Percentiles rank a stretch among this genome's conserved stretches.
phyloP scores from a whole-genome alignment of 2,329 filamentous ascomycete genomes.

The Blastomyces parvus region DNA sequence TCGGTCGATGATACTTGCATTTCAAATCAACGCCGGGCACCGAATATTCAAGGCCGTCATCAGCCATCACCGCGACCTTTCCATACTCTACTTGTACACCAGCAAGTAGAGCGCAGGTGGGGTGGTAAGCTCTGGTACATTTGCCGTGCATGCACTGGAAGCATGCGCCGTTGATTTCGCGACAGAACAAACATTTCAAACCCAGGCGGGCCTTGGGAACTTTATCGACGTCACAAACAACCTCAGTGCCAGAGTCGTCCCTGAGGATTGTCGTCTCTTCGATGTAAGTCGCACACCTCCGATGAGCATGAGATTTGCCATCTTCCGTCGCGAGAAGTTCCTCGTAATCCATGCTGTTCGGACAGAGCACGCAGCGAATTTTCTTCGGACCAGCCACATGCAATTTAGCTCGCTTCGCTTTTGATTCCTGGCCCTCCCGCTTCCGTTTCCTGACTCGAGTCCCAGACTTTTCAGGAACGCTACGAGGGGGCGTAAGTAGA shows the following conservation, averaged over 20 bases:
- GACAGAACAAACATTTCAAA: slow-evolving; percentile 89
- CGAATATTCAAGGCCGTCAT: slow-evolving; percentile 86
- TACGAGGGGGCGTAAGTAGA: slow-evolving; percentile 68
- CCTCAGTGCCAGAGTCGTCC: slow-evolving; percentile 57
- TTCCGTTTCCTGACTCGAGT: slow-evolving; percentile 60
- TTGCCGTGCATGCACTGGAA: slow-evolving; percentile 96
- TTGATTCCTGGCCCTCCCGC: slow-evolving; percentile 46
- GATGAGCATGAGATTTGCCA: slow-evolving; percentile 69
- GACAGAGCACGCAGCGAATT: slow-evolving; percentile 82
- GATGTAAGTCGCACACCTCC: slow-evolving; percentile 79
- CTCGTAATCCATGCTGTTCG: slow-evolving; percentile 74
- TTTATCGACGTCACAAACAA: slow-evolving; percentile 65
- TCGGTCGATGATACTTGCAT: slow-evolving; percentile 86
- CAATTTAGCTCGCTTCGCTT: slow-evolving; percentile 68
- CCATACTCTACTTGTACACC: slow-evolving; percentile 87
- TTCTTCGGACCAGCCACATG: slow-evolving; percentile 61
- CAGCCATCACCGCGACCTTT: slow-evolving; percentile 73
- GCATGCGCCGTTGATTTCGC: slow-evolving; percentile 87
- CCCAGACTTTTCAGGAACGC: slow-evolving; percentile 60
- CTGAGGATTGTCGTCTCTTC: slow-evolving; percentile 81
- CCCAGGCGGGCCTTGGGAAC: slow-evolving; percentile 82
- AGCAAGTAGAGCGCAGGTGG: slow-evolving; percentile 84
- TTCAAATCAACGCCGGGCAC: slow-evolving; percentile 87
- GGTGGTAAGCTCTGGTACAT: slow-evolving; percentile 86
- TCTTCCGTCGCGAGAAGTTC: slow-evolving; percentile 81